Base-by-base conservation (phyloP, 805 yeast genomes). In the Yarrowia sp. region DNA sequence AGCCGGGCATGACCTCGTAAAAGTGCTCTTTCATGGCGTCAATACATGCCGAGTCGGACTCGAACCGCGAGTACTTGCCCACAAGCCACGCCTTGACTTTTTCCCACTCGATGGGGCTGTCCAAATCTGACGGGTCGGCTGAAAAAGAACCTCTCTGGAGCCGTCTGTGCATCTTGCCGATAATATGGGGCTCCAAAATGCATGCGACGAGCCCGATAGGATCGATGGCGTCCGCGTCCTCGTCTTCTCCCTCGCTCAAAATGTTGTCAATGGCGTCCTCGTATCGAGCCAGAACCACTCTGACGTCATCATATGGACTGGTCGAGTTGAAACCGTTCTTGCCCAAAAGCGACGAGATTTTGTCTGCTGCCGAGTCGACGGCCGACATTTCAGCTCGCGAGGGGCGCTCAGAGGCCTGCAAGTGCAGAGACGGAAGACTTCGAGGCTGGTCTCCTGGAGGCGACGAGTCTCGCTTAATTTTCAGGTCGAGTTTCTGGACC, bases 401-500 rank as follows among this genome's bases (percentile, higher is more conserved):
- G 19, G 43, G 58, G 0, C 58, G 58, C 43, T 53, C 58, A 12
- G 58, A 53, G 35, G 58, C 35, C 58, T 55, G 46, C 15, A 55
- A 38, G 45, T 35, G 41, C 43, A 59, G 10, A 8, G 52, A 5
- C 3, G 65, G 65, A 1, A 59, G 50, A 3, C 15, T 35, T 3
- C 65, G 52, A 8, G 65, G 65, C 42, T 32, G n/a, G 26, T 43
- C 52, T 4, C 14, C 19, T 11, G 65, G 50, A 9, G 65, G 52
- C 32, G 65, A 43, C 15, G 65, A 40, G 65, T 59, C 65, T 5
- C 65, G 65, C n/a, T 45, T 59, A 42, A 59, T 59, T 45, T 59
- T 59, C 22, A 59, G 65, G 52, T 59, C 65, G n/a, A 59, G 65
- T 15, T 59, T 45, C 65, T 59, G 52, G 19, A 59, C 65, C 65